Evolutionary conservation across 768 basidiomycete species (phyloP), one percentile per base, ranked within the genome.

Genomic region (Scleroderma bovista): DNA sequence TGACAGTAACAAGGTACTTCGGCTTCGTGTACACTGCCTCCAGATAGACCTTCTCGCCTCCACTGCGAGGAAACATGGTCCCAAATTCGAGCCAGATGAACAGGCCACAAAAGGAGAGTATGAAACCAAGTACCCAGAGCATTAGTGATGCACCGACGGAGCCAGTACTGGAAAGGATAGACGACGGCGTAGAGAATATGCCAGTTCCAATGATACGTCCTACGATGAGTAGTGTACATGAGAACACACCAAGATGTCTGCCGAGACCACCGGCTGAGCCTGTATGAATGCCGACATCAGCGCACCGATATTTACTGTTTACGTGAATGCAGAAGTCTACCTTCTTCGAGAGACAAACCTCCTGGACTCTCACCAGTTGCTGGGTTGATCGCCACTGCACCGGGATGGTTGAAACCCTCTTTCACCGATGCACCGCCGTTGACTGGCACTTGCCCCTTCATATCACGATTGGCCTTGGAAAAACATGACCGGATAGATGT

Each of bases 51-150:
- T 83, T 81, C 59, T 83, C 81, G 6, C 80, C 80, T 10, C 81
- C 80, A 12, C 76, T 79, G 1, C 80, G 72, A 3, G 80, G 81
- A 51, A 75, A 79, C 81, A 82, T 83, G 3, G 79, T 78, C 6
- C 81, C 82, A 42, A 76, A 76, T 51, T 83, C 80, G 19, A 83
- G 74, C 79, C 79, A 82, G 48, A 82, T 75, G 57, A 83, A 81
- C 11, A 81, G 62, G 0, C 80, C 80, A 47, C 77, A 82, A 52
- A 76, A 77, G 0, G 80, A 81, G 2, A 83, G 70, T 1, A 74
- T 55, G 56, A 81, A 80, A 4, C 81, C 81, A 19, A 81, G 75
- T 1, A 82, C 75, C 81, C 80, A 83, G 17, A 81, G 75, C 74
- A 83, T 75, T 44, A 83, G 65, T 0, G 79, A 81, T 1, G 81